Evolutionary conservation across 2,329 filamentous ascomycete genomes (phyloP).

Genomic region (Penicillium sp.): DNA sequence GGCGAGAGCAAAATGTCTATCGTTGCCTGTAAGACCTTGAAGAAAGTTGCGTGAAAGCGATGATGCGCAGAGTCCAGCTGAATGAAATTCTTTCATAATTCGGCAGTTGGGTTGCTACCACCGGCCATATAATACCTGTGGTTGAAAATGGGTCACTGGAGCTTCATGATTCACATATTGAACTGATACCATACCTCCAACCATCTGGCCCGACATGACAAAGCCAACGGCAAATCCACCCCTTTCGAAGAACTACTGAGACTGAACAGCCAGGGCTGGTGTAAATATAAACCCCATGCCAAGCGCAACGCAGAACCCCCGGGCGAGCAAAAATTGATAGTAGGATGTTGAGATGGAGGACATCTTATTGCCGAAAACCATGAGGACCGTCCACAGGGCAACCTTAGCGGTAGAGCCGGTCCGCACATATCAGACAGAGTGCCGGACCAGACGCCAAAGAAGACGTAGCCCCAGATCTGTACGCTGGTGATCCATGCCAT

Average conservation of each 20-base stretch:
- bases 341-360: too few species aligned
- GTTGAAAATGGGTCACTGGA: neutral
- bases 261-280: neutral
- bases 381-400: too few species aligned
- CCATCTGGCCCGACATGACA: neutral
- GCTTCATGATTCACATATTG: neutral
- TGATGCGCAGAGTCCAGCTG: neutral
- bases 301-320: too few species aligned
- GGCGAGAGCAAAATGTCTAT: neutral
- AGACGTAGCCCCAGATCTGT: too few species aligned
- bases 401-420: too few species aligned
- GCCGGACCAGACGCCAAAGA: too few species aligned
- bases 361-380: too few species aligned
- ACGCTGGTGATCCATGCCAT: too few species aligned
- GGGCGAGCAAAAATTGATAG: too few species aligned
- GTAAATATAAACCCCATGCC: too few species aligned
- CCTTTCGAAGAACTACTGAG: neutral
- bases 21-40: neutral
- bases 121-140: neutral
- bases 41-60: neutral
- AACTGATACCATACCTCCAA: neutral
- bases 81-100: neutral
- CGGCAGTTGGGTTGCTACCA: neutral
- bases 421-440: too few species aligned
- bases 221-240: neutral